Percentiles rank a stretch among this genome's conserved stretches.
Evolutionary conservation across 1,284 basidiomycete genomes (phyloP).

Genomic region (Papiliotrema laurentii): DNA sequence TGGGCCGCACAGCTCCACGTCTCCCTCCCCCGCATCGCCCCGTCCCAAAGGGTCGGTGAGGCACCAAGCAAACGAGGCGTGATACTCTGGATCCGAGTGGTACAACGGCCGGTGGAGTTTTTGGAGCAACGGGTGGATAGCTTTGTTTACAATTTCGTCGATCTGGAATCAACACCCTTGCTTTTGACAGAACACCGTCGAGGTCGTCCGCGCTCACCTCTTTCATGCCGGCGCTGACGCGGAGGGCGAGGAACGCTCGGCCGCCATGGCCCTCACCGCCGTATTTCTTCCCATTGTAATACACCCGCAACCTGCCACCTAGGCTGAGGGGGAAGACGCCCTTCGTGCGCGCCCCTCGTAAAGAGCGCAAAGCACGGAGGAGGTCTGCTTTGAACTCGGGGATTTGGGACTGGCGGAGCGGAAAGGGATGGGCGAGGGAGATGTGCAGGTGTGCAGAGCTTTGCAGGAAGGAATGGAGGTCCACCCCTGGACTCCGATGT

Average conservation of each 20-base stretch:
- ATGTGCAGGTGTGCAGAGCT: constrained; percentile 30
- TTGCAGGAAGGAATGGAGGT: background rate
- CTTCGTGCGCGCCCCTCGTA: background rate
- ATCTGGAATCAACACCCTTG: constrained; percentile 17
- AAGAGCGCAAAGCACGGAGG: background rate
- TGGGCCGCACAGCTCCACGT: too few relatives aligned
- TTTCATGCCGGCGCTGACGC: constrained; percentile 36
- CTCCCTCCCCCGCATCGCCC: background rate
- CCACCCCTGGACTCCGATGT: background rate
- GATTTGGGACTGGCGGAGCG: constrained; percentile 38
- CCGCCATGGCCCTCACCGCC: constrained; percentile 30
- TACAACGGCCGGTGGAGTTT: constrained; percentile 37
- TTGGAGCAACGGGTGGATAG: constrained; percentile 30
- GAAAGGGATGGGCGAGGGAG: constrained; percentile 45
- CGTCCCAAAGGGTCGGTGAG: constrained; percentile 9
- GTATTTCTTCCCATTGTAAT: constrained; percentile 22
- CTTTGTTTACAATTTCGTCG: constrained; percentile 18
- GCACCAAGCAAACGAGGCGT: constrained; percentile 45
- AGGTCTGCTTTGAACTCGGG: constrained; percentile 15
- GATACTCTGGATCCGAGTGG: constrained; percentile 42
- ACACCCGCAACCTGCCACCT: constrained; percentile 20
- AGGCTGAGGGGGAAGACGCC: constrained; percentile 22
- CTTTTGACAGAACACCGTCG: background rate
- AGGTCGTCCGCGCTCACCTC: constrained; percentile 20
- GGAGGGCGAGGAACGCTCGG: constrained; percentile 41